Conservation (phyloP, 257 asterid species). For the Scutellaria minor region DNA sequence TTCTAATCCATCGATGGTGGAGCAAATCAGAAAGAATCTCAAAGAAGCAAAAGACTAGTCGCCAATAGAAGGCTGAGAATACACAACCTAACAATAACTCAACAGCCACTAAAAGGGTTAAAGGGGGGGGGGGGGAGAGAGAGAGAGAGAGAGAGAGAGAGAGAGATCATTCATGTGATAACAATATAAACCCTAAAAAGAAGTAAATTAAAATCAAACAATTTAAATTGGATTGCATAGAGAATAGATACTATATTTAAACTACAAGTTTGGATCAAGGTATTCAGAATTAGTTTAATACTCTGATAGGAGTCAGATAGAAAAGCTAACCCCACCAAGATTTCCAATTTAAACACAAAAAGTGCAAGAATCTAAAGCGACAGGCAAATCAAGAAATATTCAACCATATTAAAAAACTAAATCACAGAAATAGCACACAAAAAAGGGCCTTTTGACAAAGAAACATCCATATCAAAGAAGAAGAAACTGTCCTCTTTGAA, state of each 20-base stretch:
- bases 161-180: slow-evolving; percentile 25
- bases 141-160: neutral
- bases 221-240: slow-evolving; percentile 5
- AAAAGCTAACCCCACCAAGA: slow-evolving; percentile 43
- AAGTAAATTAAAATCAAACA: neutral
- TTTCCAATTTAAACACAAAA: slow-evolving; percentile 29
- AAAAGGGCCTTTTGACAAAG: slow-evolving; percentile 27
- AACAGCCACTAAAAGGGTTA: neutral
- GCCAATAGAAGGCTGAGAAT: neutral
- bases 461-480: slow-evolving; percentile 38
- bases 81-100: slow-evolving; percentile 12
- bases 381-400: slow-evolving; percentile 27
- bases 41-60: neutral
- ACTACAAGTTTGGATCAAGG: slow-evolving; percentile 25
- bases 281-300: slow-evolving; percentile 26
- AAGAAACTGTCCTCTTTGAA: slow-evolving; percentile 15
- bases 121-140: neutral
- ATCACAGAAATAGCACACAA: slow-evolving; percentile 4
- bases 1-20: neutral
- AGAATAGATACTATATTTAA: neutral
- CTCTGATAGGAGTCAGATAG: neutral
- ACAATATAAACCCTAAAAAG: slow-evolving; percentile 26
- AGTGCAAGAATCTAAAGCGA: slow-evolving; percentile 38
- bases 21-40: neutral
- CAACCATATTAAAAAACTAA: slow-evolving; percentile 12